These are phyloP conservation scores for Candolleomyces eurysporus DNA, from an alignment of 768 basidiomycete genomes.

Conservation along the genomic window DNA sequence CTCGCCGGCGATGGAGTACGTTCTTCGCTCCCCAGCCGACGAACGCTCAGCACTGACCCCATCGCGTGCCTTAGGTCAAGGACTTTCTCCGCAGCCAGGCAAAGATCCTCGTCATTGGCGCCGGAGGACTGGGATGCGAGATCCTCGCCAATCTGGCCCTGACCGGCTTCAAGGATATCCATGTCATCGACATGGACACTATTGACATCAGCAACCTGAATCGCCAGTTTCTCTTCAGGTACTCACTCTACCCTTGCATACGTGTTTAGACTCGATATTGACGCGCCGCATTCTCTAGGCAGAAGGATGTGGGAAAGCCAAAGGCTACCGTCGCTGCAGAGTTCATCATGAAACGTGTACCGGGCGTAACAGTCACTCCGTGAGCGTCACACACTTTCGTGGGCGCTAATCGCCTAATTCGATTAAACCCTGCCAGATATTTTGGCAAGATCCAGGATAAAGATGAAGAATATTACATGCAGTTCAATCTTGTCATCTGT, in stretches of 20 bases:
- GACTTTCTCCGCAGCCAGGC: conserved; percentile 77
- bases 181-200: conserved; percentile 99
- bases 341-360: conserved; percentile 95
- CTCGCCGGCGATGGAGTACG: conserved; percentile 74
- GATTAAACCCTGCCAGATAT: conserved; percentile 52
- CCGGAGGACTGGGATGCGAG: conserved; percentile 96
- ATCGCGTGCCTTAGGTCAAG: conserved; percentile 61
- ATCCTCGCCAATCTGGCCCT: conserved; percentile 95
- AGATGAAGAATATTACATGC: conserved; percentile 89
- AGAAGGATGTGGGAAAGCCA: conserved; percentile 87
- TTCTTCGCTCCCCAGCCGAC: background rate
- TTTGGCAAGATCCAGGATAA: conserved; percentile 99
- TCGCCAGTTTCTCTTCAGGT: conserved; percentile 97
- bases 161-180: conserved; percentile 96
- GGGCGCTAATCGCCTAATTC: background rate
- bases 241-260: conserved; percentile 13
- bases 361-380: conserved; percentile 96
- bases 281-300: conserved; percentile 40
- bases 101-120: conserved; percentile 97
- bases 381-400: conserved; percentile 39
- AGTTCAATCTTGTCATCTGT: conserved; percentile 96
- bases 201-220: conserved; percentile 99
- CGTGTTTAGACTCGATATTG: background rate
- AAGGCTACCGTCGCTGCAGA: conserved; percentile 95
- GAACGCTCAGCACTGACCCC: background rate